Percentiles rank a stretch among this genome's conserved stretches.
These are phyloP conservation scores for Penicillium sp. DNA, from an alignment of 2,329 filamentous ascomycete genomes.

Conservation along the genomic window DNA sequence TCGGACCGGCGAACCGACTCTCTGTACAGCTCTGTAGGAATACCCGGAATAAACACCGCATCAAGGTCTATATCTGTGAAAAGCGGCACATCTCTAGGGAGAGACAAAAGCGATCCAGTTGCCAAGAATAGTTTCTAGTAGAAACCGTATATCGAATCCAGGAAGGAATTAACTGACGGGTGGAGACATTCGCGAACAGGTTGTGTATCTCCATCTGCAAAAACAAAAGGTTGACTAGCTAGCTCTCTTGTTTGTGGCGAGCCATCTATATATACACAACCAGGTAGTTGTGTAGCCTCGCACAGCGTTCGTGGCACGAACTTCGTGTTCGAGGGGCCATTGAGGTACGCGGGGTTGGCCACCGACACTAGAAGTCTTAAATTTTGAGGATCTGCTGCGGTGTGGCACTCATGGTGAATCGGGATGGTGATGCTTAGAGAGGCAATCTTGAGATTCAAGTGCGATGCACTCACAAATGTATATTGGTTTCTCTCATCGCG, in stretches of 20 bases:
- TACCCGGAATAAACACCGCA: neutral
- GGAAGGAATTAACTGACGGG: constrained; percentile 13
- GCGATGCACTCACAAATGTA: neutral
- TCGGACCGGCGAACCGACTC: neutral
- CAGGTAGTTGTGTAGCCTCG: constrained; percentile 23
- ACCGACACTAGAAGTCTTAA: constrained; percentile 14
- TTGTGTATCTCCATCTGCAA: neutral
- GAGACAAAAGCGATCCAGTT: neutral
- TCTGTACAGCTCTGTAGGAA: neutral
- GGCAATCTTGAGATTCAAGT: neutral
- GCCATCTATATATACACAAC: constrained; percentile 22
- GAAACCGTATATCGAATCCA: constrained; percentile 10
- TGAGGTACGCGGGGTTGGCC: constrained; percentile 6
- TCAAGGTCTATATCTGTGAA: constrained; percentile 6
- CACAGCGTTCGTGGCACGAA: constrained; percentile 11
- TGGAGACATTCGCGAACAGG: constrained; percentile 11
- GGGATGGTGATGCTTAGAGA: neutral
- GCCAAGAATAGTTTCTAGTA: too few relatives aligned
- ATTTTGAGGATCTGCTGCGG: constrained; percentile 9
- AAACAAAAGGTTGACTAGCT: neutral
- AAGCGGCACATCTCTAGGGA: neutral
- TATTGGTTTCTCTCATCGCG: neutral
- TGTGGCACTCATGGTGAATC: neutral
- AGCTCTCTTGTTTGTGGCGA: constrained; percentile 9
- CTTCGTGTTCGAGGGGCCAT: constrained; percentile 11